Base-by-base conservation (phyloP, 1,284 basidiomycete species). In the Marasmius oreades region DNA sequence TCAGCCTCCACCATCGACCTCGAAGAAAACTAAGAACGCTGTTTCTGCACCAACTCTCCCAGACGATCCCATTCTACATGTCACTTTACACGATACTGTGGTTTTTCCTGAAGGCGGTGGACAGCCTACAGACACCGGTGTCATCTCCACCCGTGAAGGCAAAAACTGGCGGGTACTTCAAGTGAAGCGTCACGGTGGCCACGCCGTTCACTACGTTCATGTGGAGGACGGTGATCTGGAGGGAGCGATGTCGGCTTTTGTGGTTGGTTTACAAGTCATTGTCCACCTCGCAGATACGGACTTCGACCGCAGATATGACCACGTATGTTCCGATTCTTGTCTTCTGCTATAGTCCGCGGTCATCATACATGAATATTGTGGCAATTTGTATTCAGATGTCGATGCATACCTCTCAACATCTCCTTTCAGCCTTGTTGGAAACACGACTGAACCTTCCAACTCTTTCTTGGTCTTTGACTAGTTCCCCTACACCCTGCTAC, bases 51-150 rank as follows among this genome's bases (percentile, higher is more conserved):
- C 78, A 12, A 67, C 73, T 33, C 63, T 77, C n/a, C 74, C 78
- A 1, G 69, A 66, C 12, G 76, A 73, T 47, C 78, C 80, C 5
- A 69, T 83, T 16, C 72, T 88, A 33, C 82, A 87, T 62, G 73
- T 95, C 3, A 77, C 89, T 60, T 72, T 92, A 39, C 84, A 88
- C 58, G 93, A 95, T 68, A 93, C 91, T 1, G 78, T 92, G n/a
- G 79, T 93, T 45, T 95, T 95, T 66, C 93, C 93, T 0, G 93
- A 95, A 72, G 91, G 92, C 12, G 93, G 93, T 14, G 92, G 91
- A 2, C 93, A 95, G 64, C 90, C 91, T 0, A 86, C 85, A 5
- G 93, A 95, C 66, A 85, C 84, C 22, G 93, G 92, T 0, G 55
- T 76, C 8, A 73, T 95, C 20, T 77, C 64, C 6, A 76, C 75